These are phyloP conservation scores for Eruca vesicaria DNA, from an alignment of 441 rosid species.

Conservation along the genomic window DNA sequence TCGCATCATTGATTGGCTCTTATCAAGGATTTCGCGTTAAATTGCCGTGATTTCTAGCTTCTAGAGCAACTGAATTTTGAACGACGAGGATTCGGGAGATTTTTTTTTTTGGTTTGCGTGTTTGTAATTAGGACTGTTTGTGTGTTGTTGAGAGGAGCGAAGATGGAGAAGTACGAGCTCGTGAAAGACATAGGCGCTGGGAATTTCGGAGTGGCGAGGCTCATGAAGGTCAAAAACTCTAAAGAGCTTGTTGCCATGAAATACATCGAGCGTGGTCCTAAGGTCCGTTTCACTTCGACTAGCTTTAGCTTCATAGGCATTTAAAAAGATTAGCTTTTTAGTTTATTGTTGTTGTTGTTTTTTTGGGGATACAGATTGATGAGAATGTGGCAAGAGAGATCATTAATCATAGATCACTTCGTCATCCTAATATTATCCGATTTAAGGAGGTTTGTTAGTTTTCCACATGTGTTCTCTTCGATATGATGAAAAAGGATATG, in stretches of 20 bases:
- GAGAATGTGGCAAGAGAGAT: conserved; percentile 94
- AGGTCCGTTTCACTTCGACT: not conserved
- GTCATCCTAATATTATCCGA: conserved; percentile 81
- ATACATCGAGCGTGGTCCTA: not conserved
- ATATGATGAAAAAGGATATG: too few species aligned
- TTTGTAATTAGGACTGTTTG: not conserved
- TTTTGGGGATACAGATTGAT: conserved; percentile 62
- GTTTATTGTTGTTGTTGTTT: not conserved
- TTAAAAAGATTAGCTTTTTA: not conserved
- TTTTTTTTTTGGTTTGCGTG: too few species aligned
- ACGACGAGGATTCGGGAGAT: too few species aligned
- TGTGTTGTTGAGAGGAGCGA: conserved; percentile 8
- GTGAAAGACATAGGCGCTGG: conserved; percentile 88
- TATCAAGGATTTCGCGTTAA: too few species aligned
- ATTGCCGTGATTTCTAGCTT: too few species aligned
- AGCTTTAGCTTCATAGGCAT: too few species aligned
- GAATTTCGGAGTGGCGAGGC: conserved; percentile 82
- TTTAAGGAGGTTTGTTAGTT: conserved; percentile 69
- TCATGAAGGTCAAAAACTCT: conserved; percentile 71
- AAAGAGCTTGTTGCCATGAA: conserved; percentile 43
- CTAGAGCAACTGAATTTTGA: too few species aligned
- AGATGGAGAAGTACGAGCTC: conserved; percentile 43
- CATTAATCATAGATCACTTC: conserved; percentile 58
- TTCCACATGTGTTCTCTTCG: too few species aligned
- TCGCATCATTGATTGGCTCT: conserved; percentile 19